These are phyloP conservation scores for Nicotiana otophora DNA, from an alignment of 257 asterid genomes.

Conservation along the genomic window DNA sequence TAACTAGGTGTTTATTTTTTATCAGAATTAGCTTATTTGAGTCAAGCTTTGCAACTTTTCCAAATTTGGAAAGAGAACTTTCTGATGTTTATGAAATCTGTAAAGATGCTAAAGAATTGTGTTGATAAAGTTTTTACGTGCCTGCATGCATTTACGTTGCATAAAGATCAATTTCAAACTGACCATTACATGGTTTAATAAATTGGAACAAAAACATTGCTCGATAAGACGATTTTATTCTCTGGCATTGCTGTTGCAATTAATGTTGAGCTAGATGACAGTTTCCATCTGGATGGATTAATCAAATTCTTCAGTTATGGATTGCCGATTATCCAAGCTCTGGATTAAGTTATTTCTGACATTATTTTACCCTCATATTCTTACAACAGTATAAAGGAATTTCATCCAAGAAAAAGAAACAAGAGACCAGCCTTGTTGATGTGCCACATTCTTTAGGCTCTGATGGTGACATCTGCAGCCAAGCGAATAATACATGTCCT, in stretches of 20 bases:
- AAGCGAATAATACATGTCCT: conserved; percentile 19
- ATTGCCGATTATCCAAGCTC: background rate
- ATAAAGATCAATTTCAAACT: background rate
- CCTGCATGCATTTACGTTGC: background rate
- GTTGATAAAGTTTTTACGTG: background rate
- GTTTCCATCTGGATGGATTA: background rate
- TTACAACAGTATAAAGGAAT: conserved; percentile 59
- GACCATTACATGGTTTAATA: background rate
- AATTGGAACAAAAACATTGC: background rate
- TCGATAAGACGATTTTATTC: background rate
- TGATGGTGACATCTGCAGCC: conserved; percentile 5
- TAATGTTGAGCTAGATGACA: background rate
- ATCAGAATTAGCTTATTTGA: background rate
- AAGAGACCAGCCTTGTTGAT: conserved; percentile 22
- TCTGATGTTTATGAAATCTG: background rate
- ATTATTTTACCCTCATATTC: conserved; percentile 11
- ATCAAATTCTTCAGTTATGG: background rate
- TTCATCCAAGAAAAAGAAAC: conserved; percentile 40
- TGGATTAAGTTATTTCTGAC: background rate
- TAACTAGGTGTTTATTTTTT: background rate
- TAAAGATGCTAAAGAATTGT: background rate
- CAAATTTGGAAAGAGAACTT: background rate
- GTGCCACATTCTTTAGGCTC: conserved; percentile 12
- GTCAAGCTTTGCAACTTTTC: background rate
- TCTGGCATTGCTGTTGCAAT: background rate